Base-by-base conservation (phyloP, 352 stramenopile genomes). In the Thraustochytrium sp. region DNA sequence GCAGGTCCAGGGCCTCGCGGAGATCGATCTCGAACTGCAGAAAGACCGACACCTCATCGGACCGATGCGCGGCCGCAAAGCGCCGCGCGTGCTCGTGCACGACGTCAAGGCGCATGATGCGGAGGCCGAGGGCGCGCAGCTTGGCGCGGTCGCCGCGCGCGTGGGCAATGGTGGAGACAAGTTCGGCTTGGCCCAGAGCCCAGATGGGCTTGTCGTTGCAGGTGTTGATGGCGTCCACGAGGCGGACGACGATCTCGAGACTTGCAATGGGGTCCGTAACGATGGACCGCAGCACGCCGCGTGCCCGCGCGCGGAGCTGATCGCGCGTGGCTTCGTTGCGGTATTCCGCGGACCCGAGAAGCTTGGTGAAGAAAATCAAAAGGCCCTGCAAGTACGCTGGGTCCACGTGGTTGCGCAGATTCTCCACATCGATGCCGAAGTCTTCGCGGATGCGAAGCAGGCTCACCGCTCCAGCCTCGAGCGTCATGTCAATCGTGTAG, bases 151-250 rank as follows among this genome's bases (percentile, higher is more conserved):
- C 62, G 23, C 62, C 62, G n/a, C 62, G 62, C 36, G 62, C 62
- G 8, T 75, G 9, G 23, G 62, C 62, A 55, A 62, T 77, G 48
- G 49, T n/a, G 64, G 26, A 23, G 16, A 77, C 65, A 11, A 77
- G 9, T 36, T 77, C 26, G 26, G 64, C 64, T 72, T 77, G 65
- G n/a, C 49, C 49, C 8, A 77, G 46, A 13, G 65, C 65, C 65
- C 65, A 77, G 26, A 77, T 77, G 46, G 65, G 65, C 46, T 77
- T 77, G 9, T 77, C 65, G 18, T 23, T 36, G 42, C 65, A 77
- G 13, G 65, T 26, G n/a, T 77, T 36, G 13, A 26, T 61, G 3
- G 42, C 49, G 46, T 77, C 65, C 38, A 77, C 5, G 26, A 77
- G 68, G 26, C 65, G 42, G 46, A 62, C 23, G 38, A 77, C 37